Base-by-base conservation (phyloP, 306 rosid species). In the Begonia loranthoides region DNA sequence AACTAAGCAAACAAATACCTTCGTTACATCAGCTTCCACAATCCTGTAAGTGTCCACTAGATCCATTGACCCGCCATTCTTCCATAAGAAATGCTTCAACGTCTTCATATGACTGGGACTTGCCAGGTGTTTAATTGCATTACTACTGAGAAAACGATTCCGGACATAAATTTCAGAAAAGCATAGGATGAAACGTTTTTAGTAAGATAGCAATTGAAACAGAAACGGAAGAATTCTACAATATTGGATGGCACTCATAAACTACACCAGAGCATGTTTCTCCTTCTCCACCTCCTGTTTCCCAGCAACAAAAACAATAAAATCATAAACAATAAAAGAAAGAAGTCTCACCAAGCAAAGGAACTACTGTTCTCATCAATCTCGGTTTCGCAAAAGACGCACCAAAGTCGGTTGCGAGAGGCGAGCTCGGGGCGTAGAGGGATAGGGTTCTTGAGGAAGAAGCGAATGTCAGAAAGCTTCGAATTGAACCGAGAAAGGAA, bases 21-120 rank as follows among this genome's bases (percentile, higher is more conserved):
- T 83, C 11, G 76, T 66, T 15, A 74, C 16, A 33, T 86, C 94
- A 66, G 66, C 67, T 7, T 82, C 79, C 34, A 62, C 59, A 60
- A 90, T 67, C 66, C 65, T 78, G 54, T 70, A 83, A 14, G 69
- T 45, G 52, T 78, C 76, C 53, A 82, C 48, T n/a, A 59, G 71
- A 49, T 73, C 77, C 74, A 49, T 19, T 41, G 65, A 49, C 14
- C 73, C 92, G 50, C 95, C 94, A 38, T 82, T 60, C 65, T 90
- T 86, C 94, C 99, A 86, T 49, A 78, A 65, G 51, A 86, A 83
- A 50, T 80, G 94, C 84, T 80, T 90, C 86, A 82, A 69, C 73
- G 74, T 78, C 75, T 82, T 80, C 63, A 80, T 50, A 45, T 90
- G 99, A 59, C 69, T 71, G 3, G 21, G 70, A 54, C 81, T 76